A percentile compares a stretch with the other conserved stretches of the same genome.
Evolutionary conservation across 2,329 filamentous ascomycete species (phyloP).

Genomic region (Beauveria brongniartii): DNA sequence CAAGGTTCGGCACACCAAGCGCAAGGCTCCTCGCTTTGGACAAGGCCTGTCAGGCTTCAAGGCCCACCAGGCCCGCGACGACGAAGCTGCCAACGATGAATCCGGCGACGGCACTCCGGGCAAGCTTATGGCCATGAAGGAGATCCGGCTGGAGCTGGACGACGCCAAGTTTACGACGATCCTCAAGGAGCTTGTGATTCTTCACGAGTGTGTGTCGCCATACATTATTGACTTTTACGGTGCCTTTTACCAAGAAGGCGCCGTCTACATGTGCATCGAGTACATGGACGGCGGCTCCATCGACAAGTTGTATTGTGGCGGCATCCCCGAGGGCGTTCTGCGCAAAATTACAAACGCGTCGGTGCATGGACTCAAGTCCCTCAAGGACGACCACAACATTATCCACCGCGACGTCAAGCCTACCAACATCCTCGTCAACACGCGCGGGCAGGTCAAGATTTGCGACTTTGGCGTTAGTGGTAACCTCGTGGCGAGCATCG

Average conservation of each 20-base stretch:
- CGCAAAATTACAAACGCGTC: slow-evolving; percentile 87
- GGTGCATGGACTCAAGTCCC: slow-evolving; percentile 78
- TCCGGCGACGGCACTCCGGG: slow-evolving; percentile 48
- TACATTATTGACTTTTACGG: slow-evolving; percentile 99
- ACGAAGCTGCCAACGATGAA: slow-evolving; percentile 24
- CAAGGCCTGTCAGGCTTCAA: slow-evolving; percentile 46
- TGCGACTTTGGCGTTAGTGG: slow-evolving; percentile 98
- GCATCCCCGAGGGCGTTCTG: slow-evolving; percentile 80
- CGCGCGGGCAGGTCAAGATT: slow-evolving; percentile 86
- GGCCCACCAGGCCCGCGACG: slow-evolving; percentile 20
- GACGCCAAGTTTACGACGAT: slow-evolving; percentile 96
- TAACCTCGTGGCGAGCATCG: slow-evolving; percentile 93
- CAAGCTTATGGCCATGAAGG: slow-evolving; percentile 97
- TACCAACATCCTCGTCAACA: slow-evolving; percentile 95
- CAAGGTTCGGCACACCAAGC: slow-evolving; percentile 81
- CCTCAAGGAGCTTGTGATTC: slow-evolving; percentile 92
- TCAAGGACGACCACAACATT: slow-evolving; percentile 98
- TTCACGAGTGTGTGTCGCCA: slow-evolving; percentile 89
- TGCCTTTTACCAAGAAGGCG: slow-evolving; percentile 97
- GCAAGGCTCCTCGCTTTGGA: slow-evolving; percentile 48
- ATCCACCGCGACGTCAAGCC: slow-evolving; percentile 98
- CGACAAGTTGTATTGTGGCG: slow-evolving; percentile 88
- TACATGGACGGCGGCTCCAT: slow-evolving; percentile 98
- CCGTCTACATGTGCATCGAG: slow-evolving; percentile 98
- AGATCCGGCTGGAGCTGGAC: slow-evolving; percentile 89